Evolutionary conservation across 768 basidiomycete species (phyloP), one percentile per base, ranked within the genome.

Genomic region (Tylopilus sp.): DNA sequence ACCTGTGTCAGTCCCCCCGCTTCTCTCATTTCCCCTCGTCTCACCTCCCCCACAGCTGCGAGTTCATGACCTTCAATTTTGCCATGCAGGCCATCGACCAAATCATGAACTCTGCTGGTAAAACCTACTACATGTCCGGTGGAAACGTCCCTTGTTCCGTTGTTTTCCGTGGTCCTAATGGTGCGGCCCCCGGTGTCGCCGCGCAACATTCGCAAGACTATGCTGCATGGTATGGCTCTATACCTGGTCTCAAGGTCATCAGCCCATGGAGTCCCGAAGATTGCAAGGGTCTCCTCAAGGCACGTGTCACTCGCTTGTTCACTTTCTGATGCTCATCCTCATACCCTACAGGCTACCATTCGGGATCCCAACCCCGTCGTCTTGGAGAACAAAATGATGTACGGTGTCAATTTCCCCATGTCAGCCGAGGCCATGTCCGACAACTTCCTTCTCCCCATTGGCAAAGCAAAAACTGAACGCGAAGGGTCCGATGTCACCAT

Each of bases 41-140:
- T 58, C 40, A 63, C 40, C 48, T 57, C 22, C 25, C 35, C 36
- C 31, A 25, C 53, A 93, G 91, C 65, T 98, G 95, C 80, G 95
- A 98, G 78, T 99, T 98, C 78, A 98, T 98, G 95, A 98, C 95
- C 15, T 98, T 95, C 80, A 98, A 99, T 80, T 98, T 99, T 69
- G 95, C 95, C 58, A 99, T 98, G 95, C 93, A 95, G 74, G 95
- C 97, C 52, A 98, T 99, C 70, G 97, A 99, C 75, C 97, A 99
- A 67, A 99, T 99, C 57, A 93, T 99, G 73, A 99, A 99, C 81
- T 98, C 97, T n/a, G 97, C 89, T 50, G 97, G 92, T 54, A 99
- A 98, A 79, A 99, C 97, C 4, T 95, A 98, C 74, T 99, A 99
- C 82, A 99, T 99, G 97, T 98, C 97, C 35, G 97, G 97, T 52